Percentiles rank a stretch among this genome's conserved stretches.
Evolutionary conservation across 2,329 filamentous ascomycete species (phyloP).

Genomic region (Cryphonectria nitschkei): DNA sequence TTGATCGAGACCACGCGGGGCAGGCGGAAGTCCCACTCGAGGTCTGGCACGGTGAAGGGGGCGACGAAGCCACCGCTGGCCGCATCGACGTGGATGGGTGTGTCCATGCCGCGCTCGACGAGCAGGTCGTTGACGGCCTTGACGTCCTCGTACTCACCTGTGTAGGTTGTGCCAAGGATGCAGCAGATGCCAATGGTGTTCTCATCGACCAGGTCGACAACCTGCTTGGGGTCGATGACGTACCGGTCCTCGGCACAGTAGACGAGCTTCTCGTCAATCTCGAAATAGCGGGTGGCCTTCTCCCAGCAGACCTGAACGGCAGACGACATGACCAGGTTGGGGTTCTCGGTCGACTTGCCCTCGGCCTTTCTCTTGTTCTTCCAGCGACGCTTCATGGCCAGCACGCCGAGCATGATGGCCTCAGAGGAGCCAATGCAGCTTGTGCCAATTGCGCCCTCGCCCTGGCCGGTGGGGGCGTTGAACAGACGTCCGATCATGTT

Average conservation of each 20-base stretch:
- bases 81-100: constrained; percentile 61
- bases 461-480: constrained; percentile 67
- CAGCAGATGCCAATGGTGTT: constrained; percentile 88
- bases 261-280: constrained; percentile 85
- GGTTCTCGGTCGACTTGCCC: constrained; percentile 77
- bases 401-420: constrained; percentile 78
- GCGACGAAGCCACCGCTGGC: constrained; percentile 58
- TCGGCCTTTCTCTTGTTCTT: constrained; percentile 81
- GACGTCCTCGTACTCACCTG: constrained; percentile 92
- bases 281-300: constrained; percentile 87
- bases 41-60: constrained; percentile 78
- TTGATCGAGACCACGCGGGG: constrained; percentile 93
- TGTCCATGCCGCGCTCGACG: constrained; percentile 72
- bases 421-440: constrained; percentile 89
- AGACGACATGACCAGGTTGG: constrained; percentile 94
- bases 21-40: constrained; percentile 91
- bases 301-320: constrained; percentile 98
- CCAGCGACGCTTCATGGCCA: constrained; percentile 97
- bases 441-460: constrained; percentile 73
- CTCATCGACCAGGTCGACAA: constrained; percentile 64
- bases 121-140: constrained; percentile 90
- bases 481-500: constrained; percentile 90
- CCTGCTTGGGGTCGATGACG: constrained; percentile 66
- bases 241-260: constrained; percentile 65
- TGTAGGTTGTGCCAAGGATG: constrained; percentile 92